phyloP scores from a whole-genome alignment of 768 basidiomycete genomes.

The Amanita jacksonii region DNA sequence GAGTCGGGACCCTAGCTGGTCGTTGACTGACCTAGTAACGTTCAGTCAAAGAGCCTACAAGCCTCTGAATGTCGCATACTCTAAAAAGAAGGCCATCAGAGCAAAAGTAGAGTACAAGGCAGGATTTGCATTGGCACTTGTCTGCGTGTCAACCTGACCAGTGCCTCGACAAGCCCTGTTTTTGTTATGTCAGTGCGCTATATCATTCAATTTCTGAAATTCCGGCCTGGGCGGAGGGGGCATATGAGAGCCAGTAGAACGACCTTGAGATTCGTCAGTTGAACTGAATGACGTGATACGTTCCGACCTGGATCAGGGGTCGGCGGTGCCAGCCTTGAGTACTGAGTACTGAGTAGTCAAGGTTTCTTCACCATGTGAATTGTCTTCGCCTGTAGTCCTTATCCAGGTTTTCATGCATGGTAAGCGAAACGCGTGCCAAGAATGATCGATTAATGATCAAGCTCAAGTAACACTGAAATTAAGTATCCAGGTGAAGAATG shows the following conservation, averaged over 20 bases:
- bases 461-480: no score
- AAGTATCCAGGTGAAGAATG: no score
- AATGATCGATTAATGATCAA: no score
- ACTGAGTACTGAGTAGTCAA: no score
- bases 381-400: no score
- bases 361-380: no score
- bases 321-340: slow-evolving; percentile 47
- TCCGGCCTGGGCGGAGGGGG: slow-evolving; percentile 45
- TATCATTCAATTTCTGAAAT: no score
- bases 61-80: slow-evolving; percentile 10
- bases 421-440: no score
- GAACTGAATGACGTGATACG: neutral
- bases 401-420: no score
- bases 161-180: slow-evolving; percentile 78
- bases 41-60: neutral
- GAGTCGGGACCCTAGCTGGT: slow-evolving; percentile 70
- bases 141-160: slow-evolving; percentile 58
- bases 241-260: slow-evolving; percentile 62
- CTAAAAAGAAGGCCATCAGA: slow-evolving; percentile 29
- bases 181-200: no score
- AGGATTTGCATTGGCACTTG: slow-evolving; percentile 60
- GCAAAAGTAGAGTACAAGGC: slow-evolving; percentile 54
- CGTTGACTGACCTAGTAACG: slow-evolving; percentile 38
- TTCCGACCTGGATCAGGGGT: slow-evolving; percentile 38
- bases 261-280: slow-evolving; percentile 18